Evolutionary conservation across 805 yeast genomes (phyloP), one percentile per base, ranked within the genome.

Genomic region (Sugiyamaella chiloensis): DNA sequence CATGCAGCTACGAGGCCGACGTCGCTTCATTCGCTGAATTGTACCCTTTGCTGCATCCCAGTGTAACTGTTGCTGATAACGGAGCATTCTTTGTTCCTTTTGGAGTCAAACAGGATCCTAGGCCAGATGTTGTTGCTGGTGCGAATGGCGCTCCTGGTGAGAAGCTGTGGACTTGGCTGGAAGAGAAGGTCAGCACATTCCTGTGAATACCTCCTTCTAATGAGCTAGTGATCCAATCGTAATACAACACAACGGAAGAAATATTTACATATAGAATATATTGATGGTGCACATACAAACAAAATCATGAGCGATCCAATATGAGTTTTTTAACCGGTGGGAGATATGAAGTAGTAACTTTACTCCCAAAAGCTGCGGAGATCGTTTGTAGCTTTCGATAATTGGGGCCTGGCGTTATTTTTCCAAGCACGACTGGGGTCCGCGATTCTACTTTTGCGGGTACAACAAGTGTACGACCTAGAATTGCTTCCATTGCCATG

Each of bases 1-100:
- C 9, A 19, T 6, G 58, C 29, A 21, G 50, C 12, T 45, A 60
- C 36, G 53, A 53, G 4, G 45, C 63, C 3, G 53, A 53, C 37
- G 63, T 61, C 35, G 79, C 79, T 11, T 72, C 77, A 0, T 64
- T 67, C 46, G 57, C 78, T 6, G 74, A 68, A 47, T 53, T 72
- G 20, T 72, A 59, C 51, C 76, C 73, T 3, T 74, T 74, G 0
- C 59, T 74, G 41, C 54, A 60, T 19, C 76, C 78, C 7, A 60
- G 63, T 2, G 53, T 73, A 14, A 32, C 46, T 20, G 14, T 12
- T 6, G 23, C 34, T 7, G 59, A 68, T 6, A 60, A 63, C 30
- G 73, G 74, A 1, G 61, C 57, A 23, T 72, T 65, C 54, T 53
- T 70, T 17, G 62, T 64, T 7, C 75, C 80, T 2, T 73, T 67